These are phyloP conservation scores for Coniella vitis DNA, from an alignment of 2,329 filamentous ascomycete species.

Conservation along the genomic window DNA sequence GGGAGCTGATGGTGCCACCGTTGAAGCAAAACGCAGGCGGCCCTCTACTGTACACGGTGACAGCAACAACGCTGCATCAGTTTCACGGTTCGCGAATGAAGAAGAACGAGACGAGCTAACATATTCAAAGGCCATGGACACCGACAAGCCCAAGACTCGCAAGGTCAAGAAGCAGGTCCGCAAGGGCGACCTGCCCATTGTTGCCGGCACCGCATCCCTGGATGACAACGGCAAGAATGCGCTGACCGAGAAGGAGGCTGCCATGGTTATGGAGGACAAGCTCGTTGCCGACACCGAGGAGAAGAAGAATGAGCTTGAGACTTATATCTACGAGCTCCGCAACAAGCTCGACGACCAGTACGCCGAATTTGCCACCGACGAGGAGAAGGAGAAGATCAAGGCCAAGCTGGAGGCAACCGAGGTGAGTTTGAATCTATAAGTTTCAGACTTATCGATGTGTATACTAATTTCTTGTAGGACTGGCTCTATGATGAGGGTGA, in stretches of 20 bases:
- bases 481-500: constrained; percentile 98
- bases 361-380: constrained; percentile 79
- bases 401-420: constrained; percentile 77
- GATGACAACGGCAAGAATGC: constrained; percentile 60
- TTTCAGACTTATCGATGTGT: background rate
- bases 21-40: constrained; percentile 11
- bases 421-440: too few relatives aligned
- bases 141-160: constrained; percentile 74
- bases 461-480: constrained; percentile 52
- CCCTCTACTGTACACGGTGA: background rate
- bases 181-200: constrained; percentile 90
- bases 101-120: constrained; percentile 11
- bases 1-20: constrained; percentile 1
- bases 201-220: constrained; percentile 73
- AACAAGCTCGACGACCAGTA: constrained; percentile 91
- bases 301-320: constrained; percentile 99
- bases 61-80: constrained; percentile 1
- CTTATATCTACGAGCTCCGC: constrained; percentile 93
- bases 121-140: constrained; percentile 68
- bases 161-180: constrained; percentile 99
- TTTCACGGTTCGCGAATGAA: background rate
- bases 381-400: constrained; percentile 84
- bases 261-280: constrained; percentile 98
- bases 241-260: constrained; percentile 73
- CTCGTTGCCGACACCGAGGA: constrained; percentile 96